These are phyloP conservation scores for Discostella pseudostelligera DNA, from an alignment of 108 stramenopile species.

Conservation along the genomic window DNA sequence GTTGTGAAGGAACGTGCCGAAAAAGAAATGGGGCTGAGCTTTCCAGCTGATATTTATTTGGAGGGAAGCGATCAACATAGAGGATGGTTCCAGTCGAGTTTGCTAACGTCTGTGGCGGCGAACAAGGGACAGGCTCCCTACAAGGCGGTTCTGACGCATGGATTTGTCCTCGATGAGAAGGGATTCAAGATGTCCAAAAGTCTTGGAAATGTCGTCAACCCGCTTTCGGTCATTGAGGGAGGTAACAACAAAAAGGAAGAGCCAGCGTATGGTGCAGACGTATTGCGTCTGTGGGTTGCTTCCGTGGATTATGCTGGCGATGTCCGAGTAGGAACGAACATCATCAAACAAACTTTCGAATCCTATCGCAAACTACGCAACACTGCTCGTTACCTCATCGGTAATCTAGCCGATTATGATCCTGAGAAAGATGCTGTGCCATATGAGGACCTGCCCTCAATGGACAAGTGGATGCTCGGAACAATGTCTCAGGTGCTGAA, in stretches of 20 bases:
- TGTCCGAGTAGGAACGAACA: slow-evolving; percentile 87
- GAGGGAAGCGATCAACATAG: slow-evolving; percentile 97
- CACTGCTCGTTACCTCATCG: slow-evolving; percentile 93
- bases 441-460: slow-evolving; percentile 84
- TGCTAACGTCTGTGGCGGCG: slow-evolving; percentile 94
- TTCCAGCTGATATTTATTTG: slow-evolving; percentile 90
- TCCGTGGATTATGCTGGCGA: slow-evolving; percentile 96
- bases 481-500: slow-evolving; percentile 68
- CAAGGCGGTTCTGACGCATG: slow-evolving; percentile 97
- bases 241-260: slow-evolving; percentile 93
- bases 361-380: slow-evolving; percentile 95
- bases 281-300: slow-evolving; percentile 97
- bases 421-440: slow-evolving; percentile 72
- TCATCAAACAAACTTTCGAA: slow-evolving; percentile 95
- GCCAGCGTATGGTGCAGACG: slow-evolving; percentile 98
- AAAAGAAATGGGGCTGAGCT: slow-evolving; percentile 58
- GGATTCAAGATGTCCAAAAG: slow-evolving; percentile 99
- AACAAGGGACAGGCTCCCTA: slow-evolving; percentile 85
- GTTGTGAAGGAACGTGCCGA: slow-evolving; percentile 83
- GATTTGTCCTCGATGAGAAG: slow-evolving; percentile 97
- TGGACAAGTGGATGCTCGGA: slow-evolving; percentile 97
- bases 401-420: slow-evolving; percentile 90
- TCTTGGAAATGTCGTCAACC: slow-evolving; percentile 97
- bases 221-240: slow-evolving; percentile 92
- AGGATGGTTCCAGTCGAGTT: slow-evolving; percentile 98